phyloP scores from a whole-genome alignment of 345 rosid species.

The Eutrema yunnanense region DNA sequence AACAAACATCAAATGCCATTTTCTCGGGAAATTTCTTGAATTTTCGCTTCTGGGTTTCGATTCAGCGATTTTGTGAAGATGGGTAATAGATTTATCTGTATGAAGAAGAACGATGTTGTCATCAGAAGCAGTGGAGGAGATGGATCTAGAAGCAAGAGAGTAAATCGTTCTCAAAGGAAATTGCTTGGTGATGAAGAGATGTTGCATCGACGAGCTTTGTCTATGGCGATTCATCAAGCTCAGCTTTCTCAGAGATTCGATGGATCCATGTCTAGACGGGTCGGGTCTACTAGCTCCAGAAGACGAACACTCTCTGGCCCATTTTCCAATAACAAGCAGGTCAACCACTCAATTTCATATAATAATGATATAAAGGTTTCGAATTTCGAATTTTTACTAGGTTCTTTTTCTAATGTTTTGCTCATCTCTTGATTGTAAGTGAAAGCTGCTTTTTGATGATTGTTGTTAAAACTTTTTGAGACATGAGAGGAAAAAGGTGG shows the following conservation, averaged over 20 bases:
- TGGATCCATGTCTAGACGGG: constrained; percentile 86
- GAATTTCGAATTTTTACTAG: not conserved
- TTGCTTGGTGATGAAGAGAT: constrained; percentile 71
- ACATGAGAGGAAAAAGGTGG: not conserved
- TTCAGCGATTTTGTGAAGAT: constrained; percentile 29
- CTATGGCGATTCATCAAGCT: constrained; percentile 84
- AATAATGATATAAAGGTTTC: not conserved
- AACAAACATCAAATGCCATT: not conserved
- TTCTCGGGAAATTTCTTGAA: not conserved
- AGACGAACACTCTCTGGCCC: constrained; percentile 50
- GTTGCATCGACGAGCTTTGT: constrained; percentile 77
- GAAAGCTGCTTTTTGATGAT: not conserved
- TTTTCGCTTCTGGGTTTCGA: not conserved
- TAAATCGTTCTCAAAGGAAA: constrained; percentile 80
- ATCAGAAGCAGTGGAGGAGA: constrained; percentile 28
- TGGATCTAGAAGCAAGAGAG: constrained; percentile 76
- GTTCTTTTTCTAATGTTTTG: not conserved
- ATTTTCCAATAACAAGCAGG: constrained; percentile 65
- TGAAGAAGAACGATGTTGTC: constrained; percentile 54
- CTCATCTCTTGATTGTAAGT: not conserved
- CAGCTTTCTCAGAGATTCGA: constrained; percentile 82
- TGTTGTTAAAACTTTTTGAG: not conserved
- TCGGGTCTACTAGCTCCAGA: constrained; percentile 74
- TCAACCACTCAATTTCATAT: not conserved
- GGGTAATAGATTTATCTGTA: constrained; percentile 73